Evolutionary conservation across 2,329 filamentous ascomycete genomes (phyloP).

Genomic region (Cladosporium sp.): DNA sequence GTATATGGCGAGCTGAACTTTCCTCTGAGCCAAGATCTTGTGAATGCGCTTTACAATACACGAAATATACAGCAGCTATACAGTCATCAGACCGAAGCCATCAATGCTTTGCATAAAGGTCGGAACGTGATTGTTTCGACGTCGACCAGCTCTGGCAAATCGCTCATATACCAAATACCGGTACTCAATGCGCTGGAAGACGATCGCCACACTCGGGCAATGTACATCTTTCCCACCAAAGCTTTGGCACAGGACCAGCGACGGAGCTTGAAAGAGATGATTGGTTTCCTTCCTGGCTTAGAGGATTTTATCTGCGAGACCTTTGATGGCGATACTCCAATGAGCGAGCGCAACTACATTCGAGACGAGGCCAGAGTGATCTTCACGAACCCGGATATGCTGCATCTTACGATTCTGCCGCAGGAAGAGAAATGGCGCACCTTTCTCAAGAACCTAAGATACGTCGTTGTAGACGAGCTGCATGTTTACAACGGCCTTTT

Average conservation of each 20-base stretch:
- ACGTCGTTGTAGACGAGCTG: constrained; percentile 79
- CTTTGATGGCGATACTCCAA: constrained; percentile 91
- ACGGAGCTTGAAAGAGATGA: constrained; percentile 78
- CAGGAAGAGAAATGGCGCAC: constrained; percentile 86
- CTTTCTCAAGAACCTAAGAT: constrained; percentile 84
- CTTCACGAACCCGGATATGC: constrained; percentile 97
- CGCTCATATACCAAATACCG: constrained; percentile 94
- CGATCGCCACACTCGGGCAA: constrained; percentile 71
- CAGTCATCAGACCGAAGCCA: constrained; percentile 87
- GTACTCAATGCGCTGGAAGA: constrained; percentile 82
- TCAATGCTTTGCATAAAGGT: constrained; percentile 80
- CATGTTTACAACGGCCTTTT: constrained; percentile 97
- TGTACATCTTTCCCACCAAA: constrained; percentile 99
- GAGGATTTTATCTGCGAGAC: constrained; percentile 80
- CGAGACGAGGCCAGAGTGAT: constrained; percentile 88
- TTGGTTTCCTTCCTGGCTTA: constrained; percentile 74
- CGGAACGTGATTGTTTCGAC: constrained; percentile 89
- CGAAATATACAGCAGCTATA: constrained; percentile 83
- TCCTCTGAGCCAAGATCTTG: constrained; percentile 78
- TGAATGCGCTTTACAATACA: constrained; percentile 95
- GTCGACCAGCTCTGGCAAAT: constrained; percentile 95
- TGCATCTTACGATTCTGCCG: constrained; percentile 89
- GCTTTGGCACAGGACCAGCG: constrained; percentile 92
- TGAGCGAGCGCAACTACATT: constrained; percentile 71
- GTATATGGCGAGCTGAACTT: constrained; percentile 83